These are phyloP conservation scores for Aspergillus sp. DNA, from an alignment of 2,329 filamentous ascomycete genomes.

Conservation along the genomic window DNA sequence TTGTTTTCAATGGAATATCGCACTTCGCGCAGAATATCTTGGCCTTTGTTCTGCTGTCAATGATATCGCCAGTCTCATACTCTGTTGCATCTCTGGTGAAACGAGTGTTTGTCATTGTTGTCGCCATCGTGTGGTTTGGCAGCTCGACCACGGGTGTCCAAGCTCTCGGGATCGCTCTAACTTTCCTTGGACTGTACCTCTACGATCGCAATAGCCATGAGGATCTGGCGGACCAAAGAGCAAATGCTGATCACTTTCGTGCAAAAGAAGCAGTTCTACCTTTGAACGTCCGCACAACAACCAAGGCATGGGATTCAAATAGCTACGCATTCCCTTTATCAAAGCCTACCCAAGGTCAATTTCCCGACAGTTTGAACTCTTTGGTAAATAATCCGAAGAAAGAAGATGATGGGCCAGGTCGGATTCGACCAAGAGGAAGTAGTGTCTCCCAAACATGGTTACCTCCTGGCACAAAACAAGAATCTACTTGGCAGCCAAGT, in stretches of 20 bases:
- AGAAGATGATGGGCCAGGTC: constrained; percentile 42
- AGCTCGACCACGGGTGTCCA: constrained; percentile 81
- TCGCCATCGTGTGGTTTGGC: constrained; percentile 94
- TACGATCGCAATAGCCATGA: constrained; percentile 90
- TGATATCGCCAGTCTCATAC: constrained; percentile 95
- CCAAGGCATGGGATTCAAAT: constrained; percentile 32
- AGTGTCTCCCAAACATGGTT: constrained; percentile 54
- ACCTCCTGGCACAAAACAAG: constrained; percentile 74
- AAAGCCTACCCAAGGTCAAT: constrained; percentile 15
- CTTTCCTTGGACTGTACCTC: constrained; percentile 86
- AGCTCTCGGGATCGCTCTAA: constrained; percentile 78
- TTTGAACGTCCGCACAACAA: constrained; percentile 43
- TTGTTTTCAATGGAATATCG: constrained; percentile 93
- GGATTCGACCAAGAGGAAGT: constrained; percentile 33
- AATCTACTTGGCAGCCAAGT: constrained; percentile 69
- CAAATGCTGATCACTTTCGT: constrained; percentile 60
- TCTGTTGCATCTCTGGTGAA: constrained; percentile 95
- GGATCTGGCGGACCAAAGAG: constrained; percentile 79
- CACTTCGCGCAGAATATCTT: constrained; percentile 96
- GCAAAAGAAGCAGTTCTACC: constrained; percentile 63
- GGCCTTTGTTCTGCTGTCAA: constrained; percentile 84
- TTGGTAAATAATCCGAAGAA: constrained; percentile 31
- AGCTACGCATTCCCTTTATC: constrained; percentile 30
- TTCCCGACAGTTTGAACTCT: constrained; percentile 11
- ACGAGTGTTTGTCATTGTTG: constrained; percentile 91